These are phyloP conservation scores for Periconia digitata DNA, from an alignment of 2,329 filamentous ascomycete species.

Conservation along the genomic window DNA sequence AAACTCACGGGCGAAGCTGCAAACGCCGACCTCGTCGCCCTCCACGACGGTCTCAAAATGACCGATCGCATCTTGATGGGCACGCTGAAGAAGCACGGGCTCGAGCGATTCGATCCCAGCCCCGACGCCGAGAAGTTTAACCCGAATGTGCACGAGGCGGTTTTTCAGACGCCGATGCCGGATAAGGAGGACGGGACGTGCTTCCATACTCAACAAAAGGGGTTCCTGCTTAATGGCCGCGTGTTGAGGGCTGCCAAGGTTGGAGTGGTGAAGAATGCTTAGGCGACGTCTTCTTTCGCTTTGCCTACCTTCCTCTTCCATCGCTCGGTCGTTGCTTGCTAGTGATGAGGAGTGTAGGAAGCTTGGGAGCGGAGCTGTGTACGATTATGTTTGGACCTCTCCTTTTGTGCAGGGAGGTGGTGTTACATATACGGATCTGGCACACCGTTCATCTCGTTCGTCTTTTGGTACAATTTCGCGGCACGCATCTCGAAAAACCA, in stretches of 20 bases:
- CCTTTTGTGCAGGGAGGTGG: too few species aligned
- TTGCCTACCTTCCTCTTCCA: neutral
- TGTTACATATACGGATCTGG: too few species aligned
- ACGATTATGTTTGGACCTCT: too few species aligned
- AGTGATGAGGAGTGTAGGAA: too few species aligned
- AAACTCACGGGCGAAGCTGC: conserved; percentile 61
- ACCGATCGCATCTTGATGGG: conserved; percentile 85
- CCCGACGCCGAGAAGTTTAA: conserved; percentile 81
- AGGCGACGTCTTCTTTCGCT: conserved; percentile 13
- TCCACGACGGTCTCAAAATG: conserved; percentile 93
- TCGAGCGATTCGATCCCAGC: conserved; percentile 81
- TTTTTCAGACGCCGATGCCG: conserved; percentile 85
- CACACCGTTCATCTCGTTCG: too few species aligned
- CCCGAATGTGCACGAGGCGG: conserved; percentile 94
- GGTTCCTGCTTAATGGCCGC: conserved; percentile 89
- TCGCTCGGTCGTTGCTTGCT: too few species aligned
- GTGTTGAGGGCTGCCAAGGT: conserved; percentile 92
- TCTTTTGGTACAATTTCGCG: too few species aligned
- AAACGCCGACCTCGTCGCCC: conserved; percentile 72
- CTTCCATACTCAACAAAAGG: conserved; percentile 93
- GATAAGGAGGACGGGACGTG: conserved; percentile 89
- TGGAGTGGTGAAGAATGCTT: conserved; percentile 85
- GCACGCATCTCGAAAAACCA: too few species aligned
- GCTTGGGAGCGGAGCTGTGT: too few species aligned
- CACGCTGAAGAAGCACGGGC: conserved; percentile 89